Evolutionary conservation across 139 green algal genomes (phyloP), one percentile per base, ranked within the genome.

Genomic region (Zygnema cylindricum): DNA sequence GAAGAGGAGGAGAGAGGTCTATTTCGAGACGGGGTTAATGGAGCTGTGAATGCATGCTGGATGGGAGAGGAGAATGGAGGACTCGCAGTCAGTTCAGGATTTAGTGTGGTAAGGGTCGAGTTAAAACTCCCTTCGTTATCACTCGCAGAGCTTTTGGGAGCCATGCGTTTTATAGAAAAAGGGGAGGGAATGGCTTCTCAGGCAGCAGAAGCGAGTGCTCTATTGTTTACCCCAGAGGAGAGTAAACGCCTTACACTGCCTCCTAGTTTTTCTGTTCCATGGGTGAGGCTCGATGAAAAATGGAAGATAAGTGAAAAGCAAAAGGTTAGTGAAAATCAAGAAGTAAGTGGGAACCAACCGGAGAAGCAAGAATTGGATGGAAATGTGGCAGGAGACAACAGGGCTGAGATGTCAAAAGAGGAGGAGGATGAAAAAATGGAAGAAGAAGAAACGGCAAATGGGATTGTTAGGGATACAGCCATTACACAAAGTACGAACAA

Each of bases 1-100:
- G 49, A 16, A 16, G 7, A 63, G 49, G 49, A 63, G 16, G 71
- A 79, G 38, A 41, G 36, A 54, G 36, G 3, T 43, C 11, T 40
- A 43, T 41, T 16, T 3, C 11, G 71, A 7, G 71, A 25, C 16
- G 71, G 71, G 11, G 16, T 7, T 7, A 63, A 16, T 25, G 71
- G 11, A 41, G 71, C 11, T 79, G 71, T 79, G 36, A 43, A 11
- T 54, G 71, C 71, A 79, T 54, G 36, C 38, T 79, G 71, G 71
- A 11, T 54, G 36, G 71, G 71, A 43, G 71, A 16, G 3, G 71
- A 79, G 16, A 11, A 41, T 43, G 71, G 71, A 23, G 11, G 3
- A 3, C 71, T 79, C 11, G 36, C 21, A 43, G 71, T 79, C 3
- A 43, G 36, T 11, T 40, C 71, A 79, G 71, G 3, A 16, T 7